Conservation (phyloP, 495 filamentous ascomycete species). For the Margaritispora aquatica region DNA sequence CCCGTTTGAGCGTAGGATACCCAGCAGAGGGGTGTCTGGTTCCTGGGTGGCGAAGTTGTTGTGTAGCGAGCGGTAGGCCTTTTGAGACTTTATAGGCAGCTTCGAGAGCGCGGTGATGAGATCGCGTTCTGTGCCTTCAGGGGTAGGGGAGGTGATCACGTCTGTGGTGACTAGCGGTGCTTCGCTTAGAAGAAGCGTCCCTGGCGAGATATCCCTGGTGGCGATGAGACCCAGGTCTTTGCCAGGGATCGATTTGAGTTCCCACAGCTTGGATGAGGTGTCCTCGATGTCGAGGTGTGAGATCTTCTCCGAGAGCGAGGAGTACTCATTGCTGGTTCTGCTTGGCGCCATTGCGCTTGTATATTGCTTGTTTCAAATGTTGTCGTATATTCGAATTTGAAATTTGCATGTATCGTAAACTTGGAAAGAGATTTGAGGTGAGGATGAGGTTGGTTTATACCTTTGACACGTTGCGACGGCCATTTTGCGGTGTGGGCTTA, state of each 20-base stretch:
- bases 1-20: constrained; percentile 35
- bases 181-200: constrained; percentile 36
- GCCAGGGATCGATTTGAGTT: constrained; percentile 29
- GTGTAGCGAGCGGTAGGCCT: constrained; percentile 34
- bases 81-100: constrained; percentile 31
- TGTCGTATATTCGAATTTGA: not conserved
- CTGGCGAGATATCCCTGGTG: constrained; percentile 29
- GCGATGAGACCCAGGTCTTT: constrained; percentile 36
- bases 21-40: constrained; percentile 26
- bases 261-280: constrained; percentile 23
- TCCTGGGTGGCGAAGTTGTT: constrained; percentile 31
- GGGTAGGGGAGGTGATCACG: constrained; percentile 20
- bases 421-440: no score
- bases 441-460: not conserved
- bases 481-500: not conserved
- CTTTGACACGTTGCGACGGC: no score
- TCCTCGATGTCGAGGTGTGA: not conserved
- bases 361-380: not conserved
- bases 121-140: constrained; percentile 22
- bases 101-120: constrained; percentile 28
- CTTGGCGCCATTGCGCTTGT: constrained; percentile 7
- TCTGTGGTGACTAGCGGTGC: constrained; percentile 31
- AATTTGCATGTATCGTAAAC: not conserved
- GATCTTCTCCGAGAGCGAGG: not conserved
- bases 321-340: not conserved